A percentile compares a stretch with the other conserved stretches of the same genome.
These are phyloP conservation scores for Aspergillus funiculosus DNA, from an alignment of 495 filamentous ascomycete genomes.

Conservation along the genomic window DNA sequence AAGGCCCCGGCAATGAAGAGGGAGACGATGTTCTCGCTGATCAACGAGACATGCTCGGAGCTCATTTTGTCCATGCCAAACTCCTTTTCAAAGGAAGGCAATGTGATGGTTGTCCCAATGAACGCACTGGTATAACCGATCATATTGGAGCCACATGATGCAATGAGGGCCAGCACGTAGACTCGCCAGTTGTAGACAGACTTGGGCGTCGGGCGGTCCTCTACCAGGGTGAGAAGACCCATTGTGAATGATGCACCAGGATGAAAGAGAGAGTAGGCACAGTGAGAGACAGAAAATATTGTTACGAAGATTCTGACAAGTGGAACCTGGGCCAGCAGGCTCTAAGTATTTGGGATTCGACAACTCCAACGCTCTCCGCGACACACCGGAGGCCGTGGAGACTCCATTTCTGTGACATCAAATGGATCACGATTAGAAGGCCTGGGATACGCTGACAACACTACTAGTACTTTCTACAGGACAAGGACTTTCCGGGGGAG, in stretches of 20 bases:
- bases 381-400: neutral
- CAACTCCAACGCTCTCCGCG: constrained; percentile 8
- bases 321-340: neutral
- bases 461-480: neutral
- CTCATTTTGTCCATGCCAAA: constrained; percentile 48
- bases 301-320: constrained; percentile 29
- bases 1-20: constrained; percentile 65
- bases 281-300: too few species aligned
- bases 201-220: constrained; percentile 59
- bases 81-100: constrained; percentile 53
- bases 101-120: constrained; percentile 62
- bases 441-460: constrained; percentile 1
- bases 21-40: constrained; percentile 63
- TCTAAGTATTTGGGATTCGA: constrained; percentile 3
- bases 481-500: constrained; percentile 2
- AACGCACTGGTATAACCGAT: constrained; percentile 69
- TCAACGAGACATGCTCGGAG: constrained; percentile 34
- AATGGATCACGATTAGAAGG: neutral
- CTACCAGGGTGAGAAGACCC: constrained; percentile 53
- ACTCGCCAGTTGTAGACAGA: constrained; percentile 74
- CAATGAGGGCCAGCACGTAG: constrained; percentile 55
- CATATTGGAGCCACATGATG: constrained; percentile 65
- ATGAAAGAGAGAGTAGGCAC: too few species aligned
- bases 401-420: neutral
- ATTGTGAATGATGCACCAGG: too few species aligned